Evolutionary conservation across 768 basidiomycete species (phyloP).

Genomic region (Suillus decipiens): DNA sequence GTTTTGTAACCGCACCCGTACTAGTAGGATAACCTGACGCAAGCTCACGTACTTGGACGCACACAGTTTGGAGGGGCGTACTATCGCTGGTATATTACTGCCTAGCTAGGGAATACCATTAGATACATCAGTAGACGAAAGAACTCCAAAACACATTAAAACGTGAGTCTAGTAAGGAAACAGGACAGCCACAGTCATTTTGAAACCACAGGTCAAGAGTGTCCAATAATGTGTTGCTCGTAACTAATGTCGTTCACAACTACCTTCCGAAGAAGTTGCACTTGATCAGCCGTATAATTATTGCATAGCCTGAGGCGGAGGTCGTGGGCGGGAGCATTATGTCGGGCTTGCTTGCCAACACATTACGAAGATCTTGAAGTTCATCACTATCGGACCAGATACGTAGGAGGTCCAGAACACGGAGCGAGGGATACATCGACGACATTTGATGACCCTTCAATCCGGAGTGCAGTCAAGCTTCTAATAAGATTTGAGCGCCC

Average conservation of each 20-base stretch:
- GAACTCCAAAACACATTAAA: background rate
- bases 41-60: background rate
- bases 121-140: background rate
- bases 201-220: background rate
- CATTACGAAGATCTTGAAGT: background rate
- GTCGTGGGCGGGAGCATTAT: background rate
- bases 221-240: background rate
- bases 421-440: background rate
- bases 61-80: background rate
- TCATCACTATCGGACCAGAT: background rate
- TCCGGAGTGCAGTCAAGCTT: background rate
- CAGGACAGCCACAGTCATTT: background rate
- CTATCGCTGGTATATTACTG: background rate
- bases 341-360: background rate
- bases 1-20: background rate
- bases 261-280: background rate
- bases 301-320: background rate
- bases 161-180: background rate
- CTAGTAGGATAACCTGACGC: background rate
- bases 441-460: background rate
- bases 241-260: background rate
- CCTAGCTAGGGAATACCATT: background rate
- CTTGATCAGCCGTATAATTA: background rate
- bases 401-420: background rate
- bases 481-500: background rate